Evolutionary conservation across 257 asterid genomes (phyloP), one percentile per base, ranked within the genome.

Genomic region (Craterostigma plantagineum): DNA sequence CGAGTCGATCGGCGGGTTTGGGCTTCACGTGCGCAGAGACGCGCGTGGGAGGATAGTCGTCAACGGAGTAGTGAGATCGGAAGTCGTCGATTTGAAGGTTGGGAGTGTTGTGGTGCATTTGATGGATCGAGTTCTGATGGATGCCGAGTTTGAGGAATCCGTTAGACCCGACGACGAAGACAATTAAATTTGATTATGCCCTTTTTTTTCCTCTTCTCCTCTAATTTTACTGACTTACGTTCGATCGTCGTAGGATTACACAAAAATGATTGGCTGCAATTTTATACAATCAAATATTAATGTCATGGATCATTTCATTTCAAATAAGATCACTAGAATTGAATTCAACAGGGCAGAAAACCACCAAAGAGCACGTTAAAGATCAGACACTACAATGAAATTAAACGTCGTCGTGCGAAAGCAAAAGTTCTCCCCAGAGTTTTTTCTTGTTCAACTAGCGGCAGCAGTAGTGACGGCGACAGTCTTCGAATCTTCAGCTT

Each of bases 401-500:
- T n/a, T n/a, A n/a, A n/a, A n/a, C n/a, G n/a, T n/a, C n/a, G n/a
- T 23, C 30, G 6, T 6, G 30, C 2, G 30, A 23, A 23, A 23
- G 30, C 30, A 23, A 2, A 23, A 23, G 30, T 23, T 23, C 6
- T 23, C 30, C 6, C 30, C 30, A 23, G 6, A 23, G 30, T 23
- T 23, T 23, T 2, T 2, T 23, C 6, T 23, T 23, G 2, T 23
- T 23, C 30, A 23, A 81, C 84, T 77, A 59, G 78, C 76, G 40
- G 81, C 92, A 34, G 75, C 71, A 44, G 75, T 49, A 35, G 84
- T 76, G 35, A 70, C 80, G 0, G 74, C 72, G 35, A 71, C 77
- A 5, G 96, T 83, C 71, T 78, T 86, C 0, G 78, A 72, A 34
- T 86, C 94, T 56, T 78, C 94, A 0, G 87, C 79, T 68, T 81